Conservation (phyloP, 2,329 filamentous ascomycete species). For the Fusarium drepaniforme region DNA sequence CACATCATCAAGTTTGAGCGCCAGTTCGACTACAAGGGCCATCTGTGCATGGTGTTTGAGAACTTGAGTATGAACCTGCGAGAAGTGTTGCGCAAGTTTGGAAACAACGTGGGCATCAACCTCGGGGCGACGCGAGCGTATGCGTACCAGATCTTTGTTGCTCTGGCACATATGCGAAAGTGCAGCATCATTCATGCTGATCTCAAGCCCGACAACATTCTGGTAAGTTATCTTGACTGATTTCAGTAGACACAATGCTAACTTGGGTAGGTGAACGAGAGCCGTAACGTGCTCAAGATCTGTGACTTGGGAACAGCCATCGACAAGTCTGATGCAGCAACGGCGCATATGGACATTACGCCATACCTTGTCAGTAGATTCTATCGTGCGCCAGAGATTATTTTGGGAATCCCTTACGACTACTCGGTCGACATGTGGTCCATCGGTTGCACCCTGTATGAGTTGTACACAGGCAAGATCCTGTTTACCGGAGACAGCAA, state of each 20-base stretch:
- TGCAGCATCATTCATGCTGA: conserved; percentile 96
- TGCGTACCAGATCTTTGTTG: conserved; percentile 93
- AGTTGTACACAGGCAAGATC: conserved; percentile 97
- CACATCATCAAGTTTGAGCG: conserved; percentile 91
- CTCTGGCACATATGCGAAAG: conserved; percentile 87
- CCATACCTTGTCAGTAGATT: conserved; percentile 97
- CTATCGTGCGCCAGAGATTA: conserved; percentile 96
- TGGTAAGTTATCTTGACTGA: conserved; percentile 64
- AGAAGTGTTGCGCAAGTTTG: conserved; percentile 95
- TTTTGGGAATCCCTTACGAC: conserved; percentile 95
- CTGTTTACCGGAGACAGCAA: conserved; percentile 95
- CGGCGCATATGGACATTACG: conserved; percentile 84
- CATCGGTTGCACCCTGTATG: conserved; percentile 95
- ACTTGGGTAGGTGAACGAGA: conserved; percentile 75
- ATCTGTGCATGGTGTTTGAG: conserved; percentile 97
- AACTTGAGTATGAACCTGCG: conserved; percentile 93
- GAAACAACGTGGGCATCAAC: conserved; percentile 93
- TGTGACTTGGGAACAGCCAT: conserved; percentile 98
- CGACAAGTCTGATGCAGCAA: conserved; percentile 81
- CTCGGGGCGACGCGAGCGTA: conserved; percentile 88
- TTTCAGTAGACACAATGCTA: conserved; percentile 8
- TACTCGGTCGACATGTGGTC: conserved; percentile 98
- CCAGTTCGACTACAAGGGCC: conserved; percentile 92
- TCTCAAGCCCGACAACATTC: conserved; percentile 96
- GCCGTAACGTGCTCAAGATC: conserved; percentile 87